Base-by-base conservation (phyloP, 2,329 filamentous ascomycete species). In the Sporothrix dimorphospora region DNA sequence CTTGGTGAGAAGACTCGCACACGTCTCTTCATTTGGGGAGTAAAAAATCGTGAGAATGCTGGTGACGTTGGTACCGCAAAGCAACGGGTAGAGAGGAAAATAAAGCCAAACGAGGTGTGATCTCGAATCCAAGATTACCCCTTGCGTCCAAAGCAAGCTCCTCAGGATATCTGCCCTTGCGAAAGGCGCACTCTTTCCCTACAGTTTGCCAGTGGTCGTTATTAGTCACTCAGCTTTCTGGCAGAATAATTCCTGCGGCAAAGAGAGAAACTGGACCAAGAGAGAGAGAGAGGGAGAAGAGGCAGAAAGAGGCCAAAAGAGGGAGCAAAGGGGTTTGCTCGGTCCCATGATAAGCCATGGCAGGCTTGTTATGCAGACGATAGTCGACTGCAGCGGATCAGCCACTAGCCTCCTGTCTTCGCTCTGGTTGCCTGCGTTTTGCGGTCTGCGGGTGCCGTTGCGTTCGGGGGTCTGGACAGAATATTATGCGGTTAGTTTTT, bases 261-360 rank as follows among this genome's bases (percentile, higher is more conserved):
- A 42, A 53, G 49, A 19, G n/a, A 24, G 8, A 21, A 9, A 55
- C 6, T 11, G 49, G 11, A 16, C 45, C 65, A 40, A 53, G 45
- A 49, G 30, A 16, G 4, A 21, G 34, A 21, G 34, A 24, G 11
- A 42, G 19, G 12, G 19, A 21, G n/a, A 19, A 21, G 30, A 42
- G 61, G 30, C 27, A 19, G 19, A 45, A 45, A 4, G 16, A 27
- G 16, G 6, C 34, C n/a, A n/a, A 42, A 16, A 63, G 6, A 21
- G 27, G 47, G 6, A 16, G 7, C 34, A 65, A 14, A 38, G 24
- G 40, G 38, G 11, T 70, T n/a, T 57, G 19, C 51, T 24, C 14
- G 51, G 53, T 59, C 68, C 53, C 68, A 53, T 70, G 53, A 70
- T 70, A 70, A 57, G 53, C 68, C 40, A 59, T n/a, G 53, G 21